Conservation (phyloP, 164 flowering plant genomes). For the Kalanchoe fedtschenkoi region DNA sequence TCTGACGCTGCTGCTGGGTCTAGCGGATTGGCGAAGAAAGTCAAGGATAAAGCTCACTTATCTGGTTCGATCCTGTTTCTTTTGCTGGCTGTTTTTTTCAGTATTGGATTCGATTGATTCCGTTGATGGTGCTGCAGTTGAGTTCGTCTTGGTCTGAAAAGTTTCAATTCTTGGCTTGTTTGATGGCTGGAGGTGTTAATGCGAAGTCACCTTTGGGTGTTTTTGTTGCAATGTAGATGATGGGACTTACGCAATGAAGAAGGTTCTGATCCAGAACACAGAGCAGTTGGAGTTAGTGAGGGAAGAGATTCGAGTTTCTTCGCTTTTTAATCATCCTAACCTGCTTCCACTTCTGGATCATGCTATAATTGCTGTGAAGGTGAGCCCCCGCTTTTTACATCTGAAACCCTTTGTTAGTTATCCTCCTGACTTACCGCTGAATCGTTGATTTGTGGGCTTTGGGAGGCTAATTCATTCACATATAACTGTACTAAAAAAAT, state of each 20-base stretch:
- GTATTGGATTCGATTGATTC: not conserved
- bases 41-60: slow-evolving; percentile 66
- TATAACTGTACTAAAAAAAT: too few species aligned
- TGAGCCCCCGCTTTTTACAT: too few species aligned
- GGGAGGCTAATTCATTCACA: too few species aligned
- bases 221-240: slow-evolving; percentile 36
- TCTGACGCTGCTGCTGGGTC: slow-evolving; percentile 9
- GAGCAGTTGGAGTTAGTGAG: slow-evolving; percentile 88
- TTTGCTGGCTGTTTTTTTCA: not conserved
- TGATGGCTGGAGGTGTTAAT: not conserved
- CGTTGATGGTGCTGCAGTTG: not conserved
- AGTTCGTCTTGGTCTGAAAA: not conserved
- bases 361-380: slow-evolving; percentile 89
- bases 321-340: slow-evolving; percentile 74
- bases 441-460: too few species aligned
- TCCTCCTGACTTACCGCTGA: too few species aligned
- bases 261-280: slow-evolving; percentile 70
- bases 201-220: not conserved
- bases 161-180: not conserved
- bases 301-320: slow-evolving; percentile 85
- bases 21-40: slow-evolving; percentile 33
- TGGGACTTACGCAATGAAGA: slow-evolving; percentile 92
- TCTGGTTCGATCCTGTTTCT: slow-evolving; percentile 39
- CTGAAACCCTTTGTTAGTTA: not conserved
- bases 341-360: slow-evolving; percentile 94